Conservation (phyloP, 2,329 filamentous ascomycete species). For the Microdochium paspali region DNA sequence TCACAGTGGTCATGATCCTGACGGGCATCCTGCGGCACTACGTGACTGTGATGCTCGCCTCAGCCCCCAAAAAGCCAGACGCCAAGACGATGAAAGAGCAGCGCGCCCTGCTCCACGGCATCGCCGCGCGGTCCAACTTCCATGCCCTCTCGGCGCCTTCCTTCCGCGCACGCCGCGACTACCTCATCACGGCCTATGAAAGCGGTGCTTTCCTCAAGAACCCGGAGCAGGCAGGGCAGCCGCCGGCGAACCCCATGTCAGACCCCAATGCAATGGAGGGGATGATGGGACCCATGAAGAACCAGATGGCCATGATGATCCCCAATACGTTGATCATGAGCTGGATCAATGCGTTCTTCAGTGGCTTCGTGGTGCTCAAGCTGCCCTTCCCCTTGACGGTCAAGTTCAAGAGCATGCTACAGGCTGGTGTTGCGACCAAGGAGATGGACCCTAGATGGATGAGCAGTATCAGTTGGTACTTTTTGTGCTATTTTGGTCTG, state of each 20-base stretch:
- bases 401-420: constrained; percentile 99
- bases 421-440: constrained; percentile 89
- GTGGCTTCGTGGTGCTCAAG: constrained; percentile 98
- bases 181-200: constrained; percentile 72
- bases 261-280: constrained; percentile 97
- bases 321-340: constrained; percentile 99
- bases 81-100: constrained; percentile 75
- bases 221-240: constrained; percentile 75
- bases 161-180: constrained; percentile 73
- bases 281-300: constrained; percentile 99
- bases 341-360: constrained; percentile 99
- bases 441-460: constrained; percentile 98
- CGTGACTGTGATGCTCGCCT: constrained; percentile 81
- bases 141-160: constrained; percentile 67
- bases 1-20: constrained; percentile 95
- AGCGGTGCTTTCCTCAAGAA: constrained; percentile 84
- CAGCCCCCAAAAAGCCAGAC: constrained; percentile 72
- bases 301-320: constrained; percentile 99
- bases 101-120: constrained; percentile 71
- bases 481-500: constrained; percentile 90
- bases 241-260: constrained; percentile 85
- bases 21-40: constrained; percentile 96
- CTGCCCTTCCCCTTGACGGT: constrained; percentile 94
- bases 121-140: constrained; percentile 76
- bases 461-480: constrained; percentile 98